phyloP scores from a whole-genome alignment of 1,284 basidiomycete genomes.

The Ceratobasidium sp. region DNA sequence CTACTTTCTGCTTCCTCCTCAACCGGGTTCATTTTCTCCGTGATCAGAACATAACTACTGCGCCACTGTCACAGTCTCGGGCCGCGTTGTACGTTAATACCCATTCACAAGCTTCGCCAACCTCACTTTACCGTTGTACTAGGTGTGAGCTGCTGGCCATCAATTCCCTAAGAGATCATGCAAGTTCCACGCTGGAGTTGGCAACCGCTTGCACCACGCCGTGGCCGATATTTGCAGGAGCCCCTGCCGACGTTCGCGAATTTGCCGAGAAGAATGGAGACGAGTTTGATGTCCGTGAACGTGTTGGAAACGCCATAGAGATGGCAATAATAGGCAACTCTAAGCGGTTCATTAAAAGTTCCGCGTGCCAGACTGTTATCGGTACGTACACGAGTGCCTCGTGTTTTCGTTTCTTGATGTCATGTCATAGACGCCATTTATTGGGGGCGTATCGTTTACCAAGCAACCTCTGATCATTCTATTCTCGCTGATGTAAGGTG shows the following conservation, averaged over 20 bases:
- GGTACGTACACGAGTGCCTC: constrained; percentile 49
- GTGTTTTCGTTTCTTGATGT: constrained; percentile 12
- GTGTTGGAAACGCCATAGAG: constrained; percentile 88
- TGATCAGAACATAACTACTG: constrained; percentile 69
- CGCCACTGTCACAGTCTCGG: constrained; percentile 50
- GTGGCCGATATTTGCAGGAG: constrained; percentile 87
- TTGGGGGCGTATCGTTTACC: constrained; percentile 84
- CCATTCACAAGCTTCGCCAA: constrained; percentile 72
- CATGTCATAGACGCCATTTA: constrained; percentile 52
- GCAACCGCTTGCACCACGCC: constrained; percentile 82
- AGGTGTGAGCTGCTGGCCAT: constrained; percentile 87
- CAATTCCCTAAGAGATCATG: constrained; percentile 78
- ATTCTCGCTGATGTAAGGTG: constrained; percentile 80
- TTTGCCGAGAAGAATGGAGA: constrained; percentile 72
- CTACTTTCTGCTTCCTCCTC: constrained; percentile 88
- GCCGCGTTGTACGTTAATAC: constrained; percentile 58
- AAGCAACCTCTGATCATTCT: constrained; percentile 82
- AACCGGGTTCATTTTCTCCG: constrained; percentile 87
- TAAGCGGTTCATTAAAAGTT: constrained; percentile 85
- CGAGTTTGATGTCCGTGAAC: constrained; percentile 70
- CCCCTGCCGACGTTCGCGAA: constrained; percentile 66
- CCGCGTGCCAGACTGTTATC: constrained; percentile 87
- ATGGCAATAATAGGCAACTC: constrained; percentile 86
- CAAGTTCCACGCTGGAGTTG: constrained; percentile 76
- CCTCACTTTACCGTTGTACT: constrained; percentile 50